phyloP scores from a whole-genome alignment of 352 stramenopile species.

The Plasmopara muralis region DNA sequence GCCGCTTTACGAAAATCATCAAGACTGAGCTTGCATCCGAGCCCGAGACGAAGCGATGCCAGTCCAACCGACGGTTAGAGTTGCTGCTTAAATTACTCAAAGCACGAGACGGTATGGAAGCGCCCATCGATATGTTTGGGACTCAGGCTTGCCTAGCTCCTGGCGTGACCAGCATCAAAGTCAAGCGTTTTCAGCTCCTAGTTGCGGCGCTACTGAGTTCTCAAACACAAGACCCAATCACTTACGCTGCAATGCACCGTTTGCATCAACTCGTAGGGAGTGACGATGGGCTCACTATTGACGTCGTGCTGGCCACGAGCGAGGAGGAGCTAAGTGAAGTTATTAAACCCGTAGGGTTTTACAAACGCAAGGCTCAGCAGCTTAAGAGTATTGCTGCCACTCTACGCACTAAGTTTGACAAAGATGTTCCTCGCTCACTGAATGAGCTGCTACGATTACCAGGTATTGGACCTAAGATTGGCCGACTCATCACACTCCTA shows the following conservation, averaged over 20 bases:
- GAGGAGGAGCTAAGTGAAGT: constrained; percentile 36
- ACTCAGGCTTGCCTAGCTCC: constrained; percentile 54
- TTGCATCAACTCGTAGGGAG: constrained; percentile 35
- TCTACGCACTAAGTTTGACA: constrained; percentile 26
- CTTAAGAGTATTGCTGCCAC: constrained; percentile 44
- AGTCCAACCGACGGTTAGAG: constrained; percentile 20
- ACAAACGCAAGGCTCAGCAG: constrained; percentile 65
- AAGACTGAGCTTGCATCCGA: constrained; percentile 11
- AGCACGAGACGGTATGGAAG: constrained; percentile 26
- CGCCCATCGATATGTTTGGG: constrained; percentile 60
- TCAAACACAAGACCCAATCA: constrained; percentile 67
- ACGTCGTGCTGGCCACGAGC: constrained; percentile 24
- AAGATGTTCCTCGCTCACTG: constrained; percentile 45
- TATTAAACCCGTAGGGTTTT: constrained; percentile 66
- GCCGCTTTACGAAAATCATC: constrained; percentile 6
- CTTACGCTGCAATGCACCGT: constrained; percentile 61
- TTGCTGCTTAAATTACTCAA: constrained; percentile 37
- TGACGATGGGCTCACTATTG: constrained; percentile 44
- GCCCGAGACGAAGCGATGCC: constrained; percentile 2
- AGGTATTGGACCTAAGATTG: constrained; percentile 70
- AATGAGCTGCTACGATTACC: constrained; percentile 41
- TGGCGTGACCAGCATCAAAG: constrained; percentile 14
- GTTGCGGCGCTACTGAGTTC: constrained; percentile 61
- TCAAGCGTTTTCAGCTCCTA: constrained; percentile 56
- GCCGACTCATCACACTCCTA: constrained; percentile 53